Conservation (phyloP, 2,329 filamentous ascomycete genomes). For the Chaetomium strumarium region DNA sequence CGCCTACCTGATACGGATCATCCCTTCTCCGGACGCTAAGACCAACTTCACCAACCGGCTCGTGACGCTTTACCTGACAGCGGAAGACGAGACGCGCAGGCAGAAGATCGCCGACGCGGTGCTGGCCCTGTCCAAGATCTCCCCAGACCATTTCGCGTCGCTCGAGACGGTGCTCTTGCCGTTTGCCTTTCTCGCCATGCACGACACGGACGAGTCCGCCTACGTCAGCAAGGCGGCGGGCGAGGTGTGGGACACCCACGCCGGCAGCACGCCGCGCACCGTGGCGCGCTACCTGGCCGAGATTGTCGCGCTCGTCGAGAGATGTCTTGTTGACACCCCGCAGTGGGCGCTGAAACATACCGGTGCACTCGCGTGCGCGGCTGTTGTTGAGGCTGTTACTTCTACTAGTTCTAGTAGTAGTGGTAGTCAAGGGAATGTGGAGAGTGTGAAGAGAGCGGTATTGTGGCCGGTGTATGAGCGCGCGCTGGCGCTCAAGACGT, state of each 20-base stretch:
- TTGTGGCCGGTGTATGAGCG: conserved; percentile 84
- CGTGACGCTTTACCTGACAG: conserved; percentile 70
- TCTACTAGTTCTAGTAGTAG: conserved; percentile 51
- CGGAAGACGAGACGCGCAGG: conserved; percentile 70
- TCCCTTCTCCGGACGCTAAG: conserved; percentile 41
- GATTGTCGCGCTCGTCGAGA: conserved; percentile 63
- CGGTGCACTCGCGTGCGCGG: conserved; percentile 72
- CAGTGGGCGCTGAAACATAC: conserved; percentile 91
- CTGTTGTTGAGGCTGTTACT: conserved; percentile 61
- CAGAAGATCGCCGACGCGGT: conserved; percentile 78
- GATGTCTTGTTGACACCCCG: conserved; percentile 69
- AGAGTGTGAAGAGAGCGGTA: conserved; percentile 52
- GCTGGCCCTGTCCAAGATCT: conserved; percentile 75
- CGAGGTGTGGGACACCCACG: conserved; percentile 85
- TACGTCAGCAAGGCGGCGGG: conserved; percentile 74
- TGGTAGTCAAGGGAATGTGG: conserved; percentile 51
- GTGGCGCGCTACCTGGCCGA: conserved; percentile 80
- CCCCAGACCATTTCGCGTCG: conserved; percentile 78
- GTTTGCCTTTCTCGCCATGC: conserved; percentile 80
- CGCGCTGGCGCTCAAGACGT: conserved; percentile 80
- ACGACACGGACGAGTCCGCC: conserved; percentile 78
- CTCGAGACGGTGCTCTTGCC: conserved; percentile 72
- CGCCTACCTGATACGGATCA: conserved; percentile 71
- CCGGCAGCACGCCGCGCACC: conserved; percentile 69
- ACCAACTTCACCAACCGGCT: conserved; percentile 47